Evolutionary conservation across 1,284 basidiomycete species (phyloP).

Genomic region (Sphaerobolus stellatus): DNA sequence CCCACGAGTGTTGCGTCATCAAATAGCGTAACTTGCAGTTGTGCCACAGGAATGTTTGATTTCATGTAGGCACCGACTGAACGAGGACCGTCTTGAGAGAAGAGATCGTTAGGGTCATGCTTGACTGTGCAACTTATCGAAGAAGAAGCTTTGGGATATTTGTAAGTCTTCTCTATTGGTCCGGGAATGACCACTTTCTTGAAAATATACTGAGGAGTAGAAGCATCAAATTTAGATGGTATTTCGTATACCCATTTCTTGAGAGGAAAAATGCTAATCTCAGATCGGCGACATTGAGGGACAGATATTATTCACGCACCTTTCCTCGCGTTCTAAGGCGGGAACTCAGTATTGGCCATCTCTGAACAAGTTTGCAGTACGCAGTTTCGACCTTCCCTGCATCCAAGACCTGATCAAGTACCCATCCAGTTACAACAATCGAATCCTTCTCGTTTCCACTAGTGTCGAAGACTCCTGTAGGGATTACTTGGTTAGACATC

Average conservation of each 20-base stretch:
- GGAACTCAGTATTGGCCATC: constrained; percentile 13
- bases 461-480: constrained; percentile 12
- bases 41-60: constrained; percentile 8
- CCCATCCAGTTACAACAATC: constrained; percentile 15
- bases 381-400: constrained; percentile 10
- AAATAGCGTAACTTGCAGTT: constrained; percentile 12
- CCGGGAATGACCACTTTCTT: constrained; percentile 7
- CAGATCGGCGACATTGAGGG: not conserved
- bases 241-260: constrained; percentile 13
- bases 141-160: constrained; percentile 5
- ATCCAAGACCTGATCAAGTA: constrained; percentile 11
- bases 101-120: constrained; percentile 8
- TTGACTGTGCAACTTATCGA: constrained; percentile 7
- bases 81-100: constrained; percentile 12
- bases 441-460: constrained; percentile 15
- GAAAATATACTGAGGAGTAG: constrained; percentile 10
- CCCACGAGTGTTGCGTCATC: constrained; percentile 13
- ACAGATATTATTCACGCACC: not conserved
- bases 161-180: constrained; percentile 6
- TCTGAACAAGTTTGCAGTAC: constrained; percentile 5
- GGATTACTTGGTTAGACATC: constrained; percentile 6
- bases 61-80: constrained; percentile 11
- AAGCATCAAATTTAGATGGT: constrained; percentile 6
- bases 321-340: constrained; percentile 8
- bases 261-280: not conserved